Evolutionary conservation across 176 grass and related monocot species (phyloP).

Genomic region (Carex kokanica): DNA sequence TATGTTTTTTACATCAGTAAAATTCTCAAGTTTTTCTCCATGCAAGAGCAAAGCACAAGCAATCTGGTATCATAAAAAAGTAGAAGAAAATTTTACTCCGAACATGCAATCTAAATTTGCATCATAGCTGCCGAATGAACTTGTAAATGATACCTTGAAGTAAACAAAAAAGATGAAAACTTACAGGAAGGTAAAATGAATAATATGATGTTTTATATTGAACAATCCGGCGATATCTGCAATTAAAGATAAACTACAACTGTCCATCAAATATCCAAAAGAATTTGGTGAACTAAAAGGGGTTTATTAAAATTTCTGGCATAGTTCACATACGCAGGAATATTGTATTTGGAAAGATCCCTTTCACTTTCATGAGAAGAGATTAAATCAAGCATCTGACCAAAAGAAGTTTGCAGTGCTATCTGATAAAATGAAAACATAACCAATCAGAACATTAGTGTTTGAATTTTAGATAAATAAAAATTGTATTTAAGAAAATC

Average conservation of each 20-base stretch:
- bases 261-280: slow-evolving; percentile 4
- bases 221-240: slow-evolving; percentile 83
- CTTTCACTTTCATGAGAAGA: slow-evolving; percentile 88
- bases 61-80: slow-evolving; percentile 47
- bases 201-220: slow-evolving; percentile 98
- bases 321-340: slow-evolving; percentile 55
- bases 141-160: neutral
- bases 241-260: slow-evolving; percentile 18
- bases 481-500: neutral
- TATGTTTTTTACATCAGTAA: slow-evolving; percentile 67
- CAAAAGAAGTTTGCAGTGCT: slow-evolving; percentile 92
- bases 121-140: neutral
- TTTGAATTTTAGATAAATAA: neutral
- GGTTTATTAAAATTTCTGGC: neutral
- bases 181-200: slow-evolving; percentile 99
- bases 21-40: slow-evolving; percentile 75
- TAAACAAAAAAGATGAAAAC: neutral
- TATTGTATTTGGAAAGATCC: slow-evolving; percentile 76
- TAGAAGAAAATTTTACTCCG: neutral
- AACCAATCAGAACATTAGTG: slow-evolving; percentile 19
- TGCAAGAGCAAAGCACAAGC: slow-evolving; percentile 87
- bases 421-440: slow-evolving; percentile 47
- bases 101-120: neutral
- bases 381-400: slow-evolving; percentile 91
- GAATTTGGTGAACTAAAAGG: neutral